A percentile compares a stretch with the other conserved stretches of the same genome.
Conservation (phyloP, 768 basidiomycete species). For the Kwoniella dejecticola region DNA sequence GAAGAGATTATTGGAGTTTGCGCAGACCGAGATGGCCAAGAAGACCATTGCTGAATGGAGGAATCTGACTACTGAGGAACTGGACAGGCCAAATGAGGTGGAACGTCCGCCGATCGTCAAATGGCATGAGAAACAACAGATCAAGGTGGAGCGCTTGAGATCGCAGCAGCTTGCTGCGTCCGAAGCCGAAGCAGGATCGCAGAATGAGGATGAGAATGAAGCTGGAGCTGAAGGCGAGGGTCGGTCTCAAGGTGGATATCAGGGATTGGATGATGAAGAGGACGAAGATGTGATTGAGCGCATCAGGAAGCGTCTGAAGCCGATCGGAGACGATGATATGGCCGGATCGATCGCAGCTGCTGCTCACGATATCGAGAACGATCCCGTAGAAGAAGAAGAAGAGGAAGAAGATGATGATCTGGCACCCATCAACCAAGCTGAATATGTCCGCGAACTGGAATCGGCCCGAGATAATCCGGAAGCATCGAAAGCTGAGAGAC, state of each 20-base stretch:
- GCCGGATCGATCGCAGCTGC: conserved; percentile 3
- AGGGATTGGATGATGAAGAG: conserved; percentile 7
- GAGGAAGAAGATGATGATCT: conserved; percentile 39
- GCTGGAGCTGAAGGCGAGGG: conserved; percentile 5
- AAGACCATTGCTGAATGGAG: conserved; percentile 87
- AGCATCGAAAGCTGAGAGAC: conserved; percentile 26
- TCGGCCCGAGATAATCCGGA: conserved; percentile 28
- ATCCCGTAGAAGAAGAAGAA: conserved; percentile 20
- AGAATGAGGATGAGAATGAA: conserved; percentile 23
- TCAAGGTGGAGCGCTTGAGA: conserved; percentile 33
- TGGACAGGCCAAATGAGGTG: conserved; percentile 23
- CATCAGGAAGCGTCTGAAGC: neutral
- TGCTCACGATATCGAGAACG: conserved; percentile 29
- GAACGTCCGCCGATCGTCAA: conserved; percentile 46
- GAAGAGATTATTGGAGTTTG: conserved; percentile 94
- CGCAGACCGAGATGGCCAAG: conserved; percentile 78
- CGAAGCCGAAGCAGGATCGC: conserved; percentile 46
- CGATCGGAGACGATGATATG: neutral
- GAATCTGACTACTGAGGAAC: conserved; percentile 60
- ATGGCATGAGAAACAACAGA: conserved; percentile 18
- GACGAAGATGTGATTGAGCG: neutral
- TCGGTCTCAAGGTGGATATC: neutral
- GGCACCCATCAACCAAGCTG: conserved; percentile 12
- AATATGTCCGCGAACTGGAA: conserved; percentile 23
- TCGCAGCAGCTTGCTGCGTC: conserved; percentile 36